Evolutionary conservation across 176 grass and related monocot genomes (phyloP).

Genomic region (Triticum turgidum): DNA sequence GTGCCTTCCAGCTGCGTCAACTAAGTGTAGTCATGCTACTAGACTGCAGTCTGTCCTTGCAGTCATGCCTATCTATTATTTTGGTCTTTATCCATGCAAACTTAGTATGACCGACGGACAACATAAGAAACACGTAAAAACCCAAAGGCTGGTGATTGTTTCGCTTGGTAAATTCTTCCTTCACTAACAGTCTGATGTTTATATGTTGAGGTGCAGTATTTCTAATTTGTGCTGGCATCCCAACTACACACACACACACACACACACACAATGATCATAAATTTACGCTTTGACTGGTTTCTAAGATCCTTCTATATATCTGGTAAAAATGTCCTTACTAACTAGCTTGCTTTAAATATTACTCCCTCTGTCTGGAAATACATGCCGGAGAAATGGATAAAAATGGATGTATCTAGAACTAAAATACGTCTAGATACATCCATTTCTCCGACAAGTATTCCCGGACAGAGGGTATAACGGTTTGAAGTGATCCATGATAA

Average conservation of each 20-base stretch:
- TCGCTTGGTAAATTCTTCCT: constrained; percentile 17
- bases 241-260: background rate
- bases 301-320: background rate
- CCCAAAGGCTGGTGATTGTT: background rate
- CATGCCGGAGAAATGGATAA: no score
- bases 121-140: background rate
- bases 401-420: no score
- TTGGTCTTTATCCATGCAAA: background rate
- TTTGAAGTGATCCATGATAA: constrained; percentile 16
- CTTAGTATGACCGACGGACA: background rate
- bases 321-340: background rate
- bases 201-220: background rate
- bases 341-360: constrained; percentile 12
- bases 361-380: background rate
- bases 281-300: background rate
- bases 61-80: background rate
- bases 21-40: constrained; percentile 8
- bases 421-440: no score
- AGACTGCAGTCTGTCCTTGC: background rate
- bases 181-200: background rate
- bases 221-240: background rate
- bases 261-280: constrained; percentile 12
- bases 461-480: background rate
- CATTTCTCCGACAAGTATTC: no score
- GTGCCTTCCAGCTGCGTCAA: background rate